Percentiles rank a stretch among this genome's conserved stretches.
Evolutionary conservation across 805 yeast species (phyloP).

Genomic region (Candida insectalens): DNA sequence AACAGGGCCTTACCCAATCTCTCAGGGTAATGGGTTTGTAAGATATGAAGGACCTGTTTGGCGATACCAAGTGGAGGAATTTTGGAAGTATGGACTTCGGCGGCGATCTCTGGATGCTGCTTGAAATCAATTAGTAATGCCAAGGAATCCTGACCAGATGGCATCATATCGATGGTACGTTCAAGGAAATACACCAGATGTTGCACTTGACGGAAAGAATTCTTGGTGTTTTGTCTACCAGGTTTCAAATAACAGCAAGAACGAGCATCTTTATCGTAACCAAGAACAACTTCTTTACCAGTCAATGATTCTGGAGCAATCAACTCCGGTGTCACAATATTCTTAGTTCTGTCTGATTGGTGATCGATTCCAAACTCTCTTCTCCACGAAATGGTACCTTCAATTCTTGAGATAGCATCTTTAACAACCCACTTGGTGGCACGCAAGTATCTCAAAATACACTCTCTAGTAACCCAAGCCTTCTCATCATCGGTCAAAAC

Average conservation of each 20-base stretch:
- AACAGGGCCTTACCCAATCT: slow-evolving; percentile 87
- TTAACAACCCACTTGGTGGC: slow-evolving; percentile 85
- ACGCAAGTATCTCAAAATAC: slow-evolving; percentile 78
- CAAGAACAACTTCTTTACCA: slow-evolving; percentile 87
- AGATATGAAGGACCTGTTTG: slow-evolving; percentile 82
- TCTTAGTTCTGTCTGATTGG: slow-evolving; percentile 36
- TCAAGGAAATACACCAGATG: slow-evolving; percentile 90
- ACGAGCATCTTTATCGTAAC: slow-evolving; percentile 81
- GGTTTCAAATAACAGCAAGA: slow-evolving; percentile 91
- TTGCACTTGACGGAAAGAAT: slow-evolving; percentile 88
- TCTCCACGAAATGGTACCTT: slow-evolving; percentile 82
- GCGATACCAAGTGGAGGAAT: slow-evolving; percentile 87
- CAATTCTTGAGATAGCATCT: slow-evolving; percentile 67
- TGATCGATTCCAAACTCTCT: slow-evolving; percentile 73
- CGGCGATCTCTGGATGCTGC: slow-evolving; percentile 49
- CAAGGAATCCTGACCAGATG: slow-evolving; percentile 89
- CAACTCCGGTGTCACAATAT: slow-evolving; percentile 40
- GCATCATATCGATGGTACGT: slow-evolving; percentile 89
- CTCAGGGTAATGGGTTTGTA: slow-evolving; percentile 97
- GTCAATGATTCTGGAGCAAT: slow-evolving; percentile 69
- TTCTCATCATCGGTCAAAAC: slow-evolving; percentile 47
- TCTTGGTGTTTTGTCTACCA: slow-evolving; percentile 91
- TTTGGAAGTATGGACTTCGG: slow-evolving; percentile 47
- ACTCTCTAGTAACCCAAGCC: slow-evolving; percentile 91
- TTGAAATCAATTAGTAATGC: slow-evolving; percentile 91